Evolutionary conservation across 352 stramenopile species (phyloP).

Genomic region (Phytopythium helicoides): DNA sequence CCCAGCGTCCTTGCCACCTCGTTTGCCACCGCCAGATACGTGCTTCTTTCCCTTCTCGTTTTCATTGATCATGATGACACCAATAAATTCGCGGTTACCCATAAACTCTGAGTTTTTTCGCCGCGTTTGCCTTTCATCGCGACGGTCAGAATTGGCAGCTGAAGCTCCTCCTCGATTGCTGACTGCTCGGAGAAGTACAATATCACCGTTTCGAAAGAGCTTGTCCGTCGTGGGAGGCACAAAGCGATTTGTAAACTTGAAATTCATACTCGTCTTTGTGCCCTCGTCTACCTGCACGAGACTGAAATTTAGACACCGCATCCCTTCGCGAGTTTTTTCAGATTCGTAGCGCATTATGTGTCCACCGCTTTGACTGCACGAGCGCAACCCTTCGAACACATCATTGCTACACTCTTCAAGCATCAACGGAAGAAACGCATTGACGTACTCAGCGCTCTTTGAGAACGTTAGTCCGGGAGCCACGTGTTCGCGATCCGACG

Average conservation of each 20-base stretch:
- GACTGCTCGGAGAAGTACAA: conserved; percentile 54
- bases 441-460: conserved; percentile 71
- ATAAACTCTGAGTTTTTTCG: conserved; percentile 25
- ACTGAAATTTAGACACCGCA: conserved; percentile 77
- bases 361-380: conserved; percentile 37
- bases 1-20: neutral
- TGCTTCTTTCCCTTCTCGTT: conserved; percentile 46
- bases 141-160: neutral
- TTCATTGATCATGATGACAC: conserved; percentile 75
- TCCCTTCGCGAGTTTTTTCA: conserved; percentile 77
- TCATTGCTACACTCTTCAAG: conserved; percentile 85
- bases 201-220: conserved; percentile 76
- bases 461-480: conserved; percentile 59
- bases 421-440: conserved; percentile 75
- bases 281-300: conserved; percentile 52
- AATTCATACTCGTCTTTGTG: conserved; percentile 13
- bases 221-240: conserved; percentile 31
- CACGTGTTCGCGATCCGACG: conserved; percentile 46
- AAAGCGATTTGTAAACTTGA: conserved; percentile 10
- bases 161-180: conserved; percentile 4
- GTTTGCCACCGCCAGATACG: neutral
- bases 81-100: conserved; percentile 63
- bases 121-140: conserved; percentile 1
- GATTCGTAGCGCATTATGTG: conserved; percentile 78
- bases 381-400: conserved; percentile 64